Conservation (phyloP, 75 land plant species). For the Sequoia sempervirens region DNA sequence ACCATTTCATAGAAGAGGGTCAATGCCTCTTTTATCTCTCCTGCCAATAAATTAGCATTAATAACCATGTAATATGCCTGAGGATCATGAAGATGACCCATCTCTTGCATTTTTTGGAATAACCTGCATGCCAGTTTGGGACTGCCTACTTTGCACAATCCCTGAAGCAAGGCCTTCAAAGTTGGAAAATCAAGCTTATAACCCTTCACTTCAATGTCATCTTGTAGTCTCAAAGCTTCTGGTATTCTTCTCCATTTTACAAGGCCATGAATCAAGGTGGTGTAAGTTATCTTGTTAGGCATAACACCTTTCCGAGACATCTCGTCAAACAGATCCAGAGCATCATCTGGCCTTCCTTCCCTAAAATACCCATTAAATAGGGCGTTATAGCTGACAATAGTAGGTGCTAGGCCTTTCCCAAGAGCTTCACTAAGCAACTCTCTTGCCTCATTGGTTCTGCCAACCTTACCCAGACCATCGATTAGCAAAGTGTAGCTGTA, state of each 20-base stretch:
- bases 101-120: conserved; percentile 30
- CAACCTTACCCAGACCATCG: conserved; percentile 66
- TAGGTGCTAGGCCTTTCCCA: conserved; percentile 39
- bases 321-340: conserved; percentile 29
- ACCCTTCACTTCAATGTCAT: conserved; percentile 31
- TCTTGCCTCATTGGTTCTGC: conserved; percentile 45
- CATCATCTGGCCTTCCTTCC: conserved; percentile 56
- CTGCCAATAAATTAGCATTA: conserved; percentile 31
- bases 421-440: conserved; percentile 47
- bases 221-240: conserved; percentile 25
- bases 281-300: conserved; percentile 52
- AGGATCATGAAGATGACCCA: conserved; percentile 14
- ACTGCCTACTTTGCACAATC: conserved; percentile 31
- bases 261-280: conserved; percentile 52
- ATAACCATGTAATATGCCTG: conserved; percentile 34
- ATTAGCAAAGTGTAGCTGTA: conserved; percentile 56
- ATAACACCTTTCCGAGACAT: conserved; percentile 33
- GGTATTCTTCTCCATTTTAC: conserved; percentile 31
- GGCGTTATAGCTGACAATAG: conserved; percentile 38
- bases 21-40: conserved; percentile 32
- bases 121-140: conserved; percentile 25
- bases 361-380: conserved; percentile 49
- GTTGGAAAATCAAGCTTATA: conserved; percentile 25
- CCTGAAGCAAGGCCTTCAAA: conserved; percentile 36
- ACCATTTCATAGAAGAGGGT: conserved; percentile 34